Percentiles rank a stretch among this genome's conserved stretches.
Evolutionary conservation across 192 early-diverging fungal genomes (phyloP).

Genomic region (Backusella mclennaniae): DNA sequence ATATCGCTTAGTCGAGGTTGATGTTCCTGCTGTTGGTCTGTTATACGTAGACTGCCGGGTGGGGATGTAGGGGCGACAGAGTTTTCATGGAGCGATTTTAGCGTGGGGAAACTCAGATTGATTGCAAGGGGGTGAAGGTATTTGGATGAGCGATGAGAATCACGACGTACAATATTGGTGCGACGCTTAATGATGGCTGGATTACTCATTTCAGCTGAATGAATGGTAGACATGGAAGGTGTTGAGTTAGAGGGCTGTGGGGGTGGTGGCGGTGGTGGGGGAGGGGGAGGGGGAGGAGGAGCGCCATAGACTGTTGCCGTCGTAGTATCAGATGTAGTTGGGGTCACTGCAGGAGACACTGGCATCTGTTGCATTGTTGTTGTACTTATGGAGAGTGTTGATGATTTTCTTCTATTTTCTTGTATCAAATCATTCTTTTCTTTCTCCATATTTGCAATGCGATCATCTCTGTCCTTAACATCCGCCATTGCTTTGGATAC

Average conservation of each 20-base stretch:
- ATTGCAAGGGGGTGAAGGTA: slow-evolving; percentile 20
- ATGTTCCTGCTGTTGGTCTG: not conserved
- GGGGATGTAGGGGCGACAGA: not conserved
- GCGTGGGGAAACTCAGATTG: slow-evolving; percentile 24
- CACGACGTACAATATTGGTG: not conserved
- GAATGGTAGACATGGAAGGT: not conserved
- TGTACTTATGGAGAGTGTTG: not conserved
- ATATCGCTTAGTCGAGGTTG: not conserved
- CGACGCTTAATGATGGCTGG: not conserved
- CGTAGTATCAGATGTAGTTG: not conserved
- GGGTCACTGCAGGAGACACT: not conserved
- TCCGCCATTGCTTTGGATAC: slow-evolving; percentile 25
- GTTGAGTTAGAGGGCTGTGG: slow-evolving; percentile 13
- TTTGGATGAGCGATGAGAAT: slow-evolving; percentile 11
- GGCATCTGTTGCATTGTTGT: not conserved
- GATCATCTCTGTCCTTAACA: slow-evolving; percentile 19
- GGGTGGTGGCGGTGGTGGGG: slow-evolving; percentile 21
- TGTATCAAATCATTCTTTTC: not conserved
- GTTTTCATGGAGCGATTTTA: slow-evolving; percentile 30
- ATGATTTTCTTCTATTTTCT: not conserved
- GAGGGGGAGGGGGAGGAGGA: slow-evolving; percentile 22
- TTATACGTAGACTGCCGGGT: not conserved
- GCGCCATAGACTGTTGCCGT: slow-evolving; percentile 18
- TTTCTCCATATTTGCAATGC: not conserved
- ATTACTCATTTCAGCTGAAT: not conserved